Evolutionary conservation across 2,329 filamentous ascomycete genomes (phyloP).

Genomic region (Penicillium sp.): DNA sequence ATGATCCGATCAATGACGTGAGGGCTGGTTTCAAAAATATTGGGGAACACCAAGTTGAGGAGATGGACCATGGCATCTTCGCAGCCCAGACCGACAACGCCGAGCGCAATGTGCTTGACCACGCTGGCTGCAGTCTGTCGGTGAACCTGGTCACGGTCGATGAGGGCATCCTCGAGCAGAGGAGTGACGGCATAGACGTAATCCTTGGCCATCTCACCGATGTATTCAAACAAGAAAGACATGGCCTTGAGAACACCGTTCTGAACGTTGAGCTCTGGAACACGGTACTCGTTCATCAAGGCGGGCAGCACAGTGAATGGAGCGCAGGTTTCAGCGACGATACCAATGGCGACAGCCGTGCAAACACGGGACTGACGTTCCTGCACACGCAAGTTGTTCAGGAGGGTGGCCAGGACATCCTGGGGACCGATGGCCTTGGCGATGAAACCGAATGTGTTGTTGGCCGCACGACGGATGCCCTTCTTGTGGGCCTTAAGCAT

Average conservation of each 20-base stretch:
- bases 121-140: constrained; percentile 94
- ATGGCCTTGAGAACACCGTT: constrained; percentile 97
- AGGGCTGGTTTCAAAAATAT: constrained; percentile 95
- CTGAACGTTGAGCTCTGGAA: constrained; percentile 97
- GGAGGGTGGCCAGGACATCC: constrained; percentile 90
- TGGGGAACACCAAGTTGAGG: constrained; percentile 93
- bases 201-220: constrained; percentile 99
- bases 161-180: constrained; percentile 92
- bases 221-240: constrained; percentile 98
- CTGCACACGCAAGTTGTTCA: constrained; percentile 96
- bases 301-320: constrained; percentile 98
- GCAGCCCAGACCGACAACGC: constrained; percentile 95
- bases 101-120: constrained; percentile 96
- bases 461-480: constrained; percentile 94
- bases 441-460: constrained; percentile 99
- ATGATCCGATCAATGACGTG: constrained; percentile 98
- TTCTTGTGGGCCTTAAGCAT: constrained; percentile 99
- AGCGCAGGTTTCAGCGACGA: constrained; percentile 96
- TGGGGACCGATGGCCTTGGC: constrained; percentile 98
- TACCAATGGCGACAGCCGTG: constrained; percentile 97
- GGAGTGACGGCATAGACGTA: constrained; percentile 99
- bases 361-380: constrained; percentile 98
- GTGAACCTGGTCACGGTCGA: constrained; percentile 97
- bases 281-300: constrained; percentile 98
- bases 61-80: constrained; percentile 99